Evolutionary conservation across 345 rosid species (phyloP).

Genomic region (Eucalyptus leucophloia): DNA sequence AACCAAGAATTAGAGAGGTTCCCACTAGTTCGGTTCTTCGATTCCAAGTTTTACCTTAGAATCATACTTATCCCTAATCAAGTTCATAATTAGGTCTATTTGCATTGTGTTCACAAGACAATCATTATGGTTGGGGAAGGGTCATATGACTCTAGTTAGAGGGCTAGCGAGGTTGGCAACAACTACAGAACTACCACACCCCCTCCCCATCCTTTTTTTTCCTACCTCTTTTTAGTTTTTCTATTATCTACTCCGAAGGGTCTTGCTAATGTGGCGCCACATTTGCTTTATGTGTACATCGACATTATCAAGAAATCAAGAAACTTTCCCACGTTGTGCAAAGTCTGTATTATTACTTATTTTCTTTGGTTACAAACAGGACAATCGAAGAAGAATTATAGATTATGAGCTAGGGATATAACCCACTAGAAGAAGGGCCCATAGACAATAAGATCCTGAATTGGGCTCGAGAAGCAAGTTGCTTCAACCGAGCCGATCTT

Average conservation of each 20-base stretch:
- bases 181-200: neutral
- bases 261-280: neutral
- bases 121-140: neutral
- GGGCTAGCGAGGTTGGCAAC: neutral
- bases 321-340: neutral
- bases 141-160: neutral
- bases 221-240: neutral
- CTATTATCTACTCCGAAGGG: neutral
- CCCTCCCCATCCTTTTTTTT: neutral
- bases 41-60: too few species aligned
- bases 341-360: neutral
- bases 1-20: too few species aligned
- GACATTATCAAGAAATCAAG: neutral
- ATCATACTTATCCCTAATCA: too few species aligned
- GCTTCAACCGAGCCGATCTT: neutral
- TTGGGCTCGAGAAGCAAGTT: neutral
- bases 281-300: neutral
- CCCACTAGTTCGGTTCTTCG: too few species aligned
- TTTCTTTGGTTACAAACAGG: neutral
- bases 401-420: neutral
- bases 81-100: neutral
- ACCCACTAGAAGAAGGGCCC: neutral
- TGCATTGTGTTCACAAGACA: neutral
- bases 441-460: neutral
- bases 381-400: neutral